These are phyloP conservation scores for Kurtzmaniella natalensis DNA, from an alignment of 1,139 yeast genomes.

Conservation along the genomic window DNA sequence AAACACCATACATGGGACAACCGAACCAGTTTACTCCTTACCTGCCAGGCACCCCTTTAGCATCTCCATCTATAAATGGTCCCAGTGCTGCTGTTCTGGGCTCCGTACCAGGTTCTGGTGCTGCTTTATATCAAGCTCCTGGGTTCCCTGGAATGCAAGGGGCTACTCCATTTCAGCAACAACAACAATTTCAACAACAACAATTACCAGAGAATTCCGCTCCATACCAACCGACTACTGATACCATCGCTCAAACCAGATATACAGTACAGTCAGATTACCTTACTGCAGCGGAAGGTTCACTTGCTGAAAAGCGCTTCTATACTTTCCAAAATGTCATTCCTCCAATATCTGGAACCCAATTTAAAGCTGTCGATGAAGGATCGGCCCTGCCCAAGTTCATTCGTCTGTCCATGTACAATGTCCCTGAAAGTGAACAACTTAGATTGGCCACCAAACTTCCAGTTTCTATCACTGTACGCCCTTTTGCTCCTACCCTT, in stretches of 20 bases:
- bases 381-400: constrained; percentile 81
- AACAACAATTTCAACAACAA: constrained; percentile 7
- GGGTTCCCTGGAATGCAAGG: neutral
- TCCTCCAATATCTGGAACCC: constrained; percentile 81
- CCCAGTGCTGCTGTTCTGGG: neutral
- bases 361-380: constrained; percentile 69
- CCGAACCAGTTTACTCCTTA: neutral
- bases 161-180: neutral
- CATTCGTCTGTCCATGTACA: constrained; percentile 76
- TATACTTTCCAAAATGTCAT: constrained; percentile 68
- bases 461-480: constrained; percentile 75
- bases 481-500: constrained; percentile 73
- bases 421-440: constrained; percentile 73
- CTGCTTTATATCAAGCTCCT: neutral
- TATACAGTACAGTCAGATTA: constrained; percentile 48
- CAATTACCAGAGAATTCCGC: too few relatives aligned
- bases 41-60: neutral
- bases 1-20: neutral
- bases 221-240: constrained; percentile 26
- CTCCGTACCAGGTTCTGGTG: constrained; percentile 2
- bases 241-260: constrained; percentile 53
- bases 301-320: constrained; percentile 37
- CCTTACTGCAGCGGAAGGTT: constrained; percentile 23
- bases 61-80: neutral
- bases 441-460: constrained; percentile 67